A percentile compares a stretch with the other conserved stretches of the same genome.
phyloP scores from a whole-genome alignment of 192 early-diverging fungal genomes.

The Umbelopsis sp. region DNA sequence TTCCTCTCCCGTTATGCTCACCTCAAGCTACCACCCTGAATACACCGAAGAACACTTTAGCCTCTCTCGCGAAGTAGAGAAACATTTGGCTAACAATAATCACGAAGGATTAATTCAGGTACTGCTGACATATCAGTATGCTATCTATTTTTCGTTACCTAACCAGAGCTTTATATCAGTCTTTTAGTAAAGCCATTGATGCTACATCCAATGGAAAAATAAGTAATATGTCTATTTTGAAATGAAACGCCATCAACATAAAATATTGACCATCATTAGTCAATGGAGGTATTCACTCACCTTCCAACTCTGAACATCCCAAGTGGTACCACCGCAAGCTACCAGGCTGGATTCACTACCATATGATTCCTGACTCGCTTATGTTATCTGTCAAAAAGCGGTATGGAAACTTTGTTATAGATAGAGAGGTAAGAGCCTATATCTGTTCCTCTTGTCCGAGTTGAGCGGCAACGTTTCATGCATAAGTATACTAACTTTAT shows the following conservation, averaged over 20 bases:
- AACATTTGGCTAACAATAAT: slow-evolving; percentile 21
- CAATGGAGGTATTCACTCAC: slow-evolving; percentile 28
- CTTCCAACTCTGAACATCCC: slow-evolving; percentile 20
- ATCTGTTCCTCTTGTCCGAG: not conserved
- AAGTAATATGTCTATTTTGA: not conserved
- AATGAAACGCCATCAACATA: not conserved
- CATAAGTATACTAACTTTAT: not conserved
- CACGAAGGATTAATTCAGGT: slow-evolving; percentile 25
- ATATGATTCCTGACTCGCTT: slow-evolving; percentile 43
- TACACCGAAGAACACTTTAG: slow-evolving; percentile 5
- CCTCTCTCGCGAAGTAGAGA: slow-evolving; percentile 14
- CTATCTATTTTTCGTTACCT: not conserved
- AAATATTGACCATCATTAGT: not conserved
- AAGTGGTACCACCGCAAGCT: slow-evolving; percentile 31
- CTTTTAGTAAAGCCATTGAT: slow-evolving; percentile 17
- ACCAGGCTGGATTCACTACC: slow-evolving; percentile 28
- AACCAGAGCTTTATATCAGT: not conserved
- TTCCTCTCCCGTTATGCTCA: not conserved
- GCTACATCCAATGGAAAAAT: slow-evolving; percentile 12
- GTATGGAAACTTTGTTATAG: slow-evolving; percentile 44
- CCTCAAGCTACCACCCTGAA: not conserved
- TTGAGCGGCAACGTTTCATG: no score
- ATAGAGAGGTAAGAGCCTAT: slow-evolving; percentile 35
- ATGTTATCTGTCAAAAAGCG: slow-evolving; percentile 43
- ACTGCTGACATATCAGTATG: not conserved